These are phyloP conservation scores for Patellifolia procumbens DNA, from an alignment of 179 eudicot species.

Conservation along the genomic window DNA sequence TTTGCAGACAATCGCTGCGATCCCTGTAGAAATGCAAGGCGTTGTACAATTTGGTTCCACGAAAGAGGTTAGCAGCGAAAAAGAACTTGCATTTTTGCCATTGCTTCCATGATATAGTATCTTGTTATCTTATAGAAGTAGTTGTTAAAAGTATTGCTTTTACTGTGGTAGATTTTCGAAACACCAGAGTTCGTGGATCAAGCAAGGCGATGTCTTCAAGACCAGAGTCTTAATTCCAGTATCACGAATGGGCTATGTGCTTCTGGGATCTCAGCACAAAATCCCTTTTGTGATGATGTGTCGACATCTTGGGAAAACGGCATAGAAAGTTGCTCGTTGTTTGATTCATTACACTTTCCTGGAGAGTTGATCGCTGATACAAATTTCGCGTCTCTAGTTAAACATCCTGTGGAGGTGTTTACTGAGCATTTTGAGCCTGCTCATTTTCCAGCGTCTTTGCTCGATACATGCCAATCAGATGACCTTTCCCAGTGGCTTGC, in stretches of 20 bases:
- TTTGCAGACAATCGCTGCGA: conserved; percentile 71
- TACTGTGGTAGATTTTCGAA: conserved; percentile 55
- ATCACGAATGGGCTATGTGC: conserved; percentile 29
- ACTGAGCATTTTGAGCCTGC: conserved; percentile 29
- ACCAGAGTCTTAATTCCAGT: conserved; percentile 15
- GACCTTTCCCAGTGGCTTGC: conserved; percentile 38
- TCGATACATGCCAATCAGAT: conserved; percentile 27
- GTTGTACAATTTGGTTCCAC: conserved; percentile 79
- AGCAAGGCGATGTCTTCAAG: conserved; percentile 41
- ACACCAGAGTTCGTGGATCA: conserved; percentile 49
- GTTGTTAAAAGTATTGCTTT: conserved; percentile 12
- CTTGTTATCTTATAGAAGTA: not conserved
- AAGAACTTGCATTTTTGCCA: not conserved
- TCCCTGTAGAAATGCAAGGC: conserved; percentile 67
- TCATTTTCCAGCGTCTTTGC: conserved; percentile 25
- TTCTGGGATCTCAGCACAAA: conserved; percentile 38
- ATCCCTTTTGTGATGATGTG: conserved; percentile 13
- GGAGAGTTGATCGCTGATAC: conserved; percentile 23
- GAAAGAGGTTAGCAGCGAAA: conserved; percentile 52
- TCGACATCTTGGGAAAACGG: conserved; percentile 26
- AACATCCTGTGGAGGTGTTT: conserved; percentile 14
- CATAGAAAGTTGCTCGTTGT: conserved; percentile 13
- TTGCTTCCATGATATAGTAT: not conserved
- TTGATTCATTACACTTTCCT: conserved; percentile 27
- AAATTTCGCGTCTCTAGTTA: conserved; percentile 13